These are phyloP conservation scores for Saccharomycopsis hybrid DNA, from an alignment of 1,139 yeast genomes.

Conservation along the genomic window DNA sequence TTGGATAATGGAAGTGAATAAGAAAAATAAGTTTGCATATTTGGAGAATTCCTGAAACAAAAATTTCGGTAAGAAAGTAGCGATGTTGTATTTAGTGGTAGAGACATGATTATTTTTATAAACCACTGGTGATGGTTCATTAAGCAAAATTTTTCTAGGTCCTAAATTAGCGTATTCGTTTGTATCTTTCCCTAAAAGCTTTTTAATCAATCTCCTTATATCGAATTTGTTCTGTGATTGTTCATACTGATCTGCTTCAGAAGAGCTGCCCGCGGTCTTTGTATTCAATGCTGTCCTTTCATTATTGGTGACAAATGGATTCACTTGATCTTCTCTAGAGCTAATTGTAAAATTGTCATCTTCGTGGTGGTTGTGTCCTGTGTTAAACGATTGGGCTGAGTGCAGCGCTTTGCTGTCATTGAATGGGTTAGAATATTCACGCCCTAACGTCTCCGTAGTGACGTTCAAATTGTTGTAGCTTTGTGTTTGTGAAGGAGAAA, in stretches of 20 bases:
- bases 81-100: conserved; percentile 90
- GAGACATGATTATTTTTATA: conserved; percentile 83
- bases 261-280: neutral
- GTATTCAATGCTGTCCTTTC: neutral
- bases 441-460: conserved; percentile 5
- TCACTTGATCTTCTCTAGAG: conserved; percentile 13
- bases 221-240: conserved; percentile 22
- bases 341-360: neutral
- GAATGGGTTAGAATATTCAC: conserved; percentile 14
- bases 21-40: conserved; percentile 90
- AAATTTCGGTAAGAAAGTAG: conserved; percentile 92
- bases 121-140: conserved; percentile 12
- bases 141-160: conserved; percentile 16
- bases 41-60: conserved; percentile 94
- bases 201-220: conserved; percentile 24
- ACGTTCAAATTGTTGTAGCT: neutral
- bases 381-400: neutral
- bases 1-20: conserved; percentile 89
- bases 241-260: neutral
- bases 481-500: no score
- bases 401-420: conserved; percentile 5
- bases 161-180: conserved; percentile 16
- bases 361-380: neutral
- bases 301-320: conserved; percentile 18
- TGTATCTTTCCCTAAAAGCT: conserved; percentile 6